A percentile compares a stretch with the other conserved stretches of the same genome.
phyloP scores from a whole-genome alignment of 371 early-diverging fungal species.

The Zancudomyces culisetae region DNA sequence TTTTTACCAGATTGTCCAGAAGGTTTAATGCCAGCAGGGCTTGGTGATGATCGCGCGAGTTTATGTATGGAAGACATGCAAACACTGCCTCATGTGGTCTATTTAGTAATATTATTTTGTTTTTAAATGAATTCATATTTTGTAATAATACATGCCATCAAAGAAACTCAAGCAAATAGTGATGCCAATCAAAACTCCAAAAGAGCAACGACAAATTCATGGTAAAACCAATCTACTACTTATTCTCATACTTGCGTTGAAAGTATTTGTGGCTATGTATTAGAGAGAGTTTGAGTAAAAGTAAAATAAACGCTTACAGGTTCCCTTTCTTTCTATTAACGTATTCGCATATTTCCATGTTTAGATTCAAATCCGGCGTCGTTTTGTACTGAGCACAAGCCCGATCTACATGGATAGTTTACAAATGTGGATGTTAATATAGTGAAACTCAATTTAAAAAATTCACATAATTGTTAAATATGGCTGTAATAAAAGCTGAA shows the following conservation, averaged over 20 bases:
- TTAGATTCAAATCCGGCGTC: conserved; percentile 65
- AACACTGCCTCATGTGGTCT: conserved; percentile 78
- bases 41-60: conserved; percentile 41
- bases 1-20: conserved; percentile 84
- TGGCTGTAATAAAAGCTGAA: neutral
- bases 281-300: too few species aligned
- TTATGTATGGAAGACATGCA: conserved; percentile 53
- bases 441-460: neutral
- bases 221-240: too few species aligned
- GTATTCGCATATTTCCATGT: conserved; percentile 82
- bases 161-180: too few species aligned
- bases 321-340: conserved; percentile 75
- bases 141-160: too few species aligned
- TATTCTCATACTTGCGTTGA: too few species aligned
- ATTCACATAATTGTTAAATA: neutral
- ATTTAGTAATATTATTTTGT: neutral
- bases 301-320: conserved; percentile 38
- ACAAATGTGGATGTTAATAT: neutral
- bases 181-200: too few species aligned
- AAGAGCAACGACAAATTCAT: too few species aligned
- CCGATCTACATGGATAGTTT: conserved; percentile 19
- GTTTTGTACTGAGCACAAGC: conserved; percentile 52
- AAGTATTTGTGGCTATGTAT: too few species aligned
- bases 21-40: conserved; percentile 56
- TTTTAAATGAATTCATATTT: too few species aligned